Evolutionary conservation across 169 alveolate species (phyloP).

Genomic region (Eimeria tenella): DNA sequence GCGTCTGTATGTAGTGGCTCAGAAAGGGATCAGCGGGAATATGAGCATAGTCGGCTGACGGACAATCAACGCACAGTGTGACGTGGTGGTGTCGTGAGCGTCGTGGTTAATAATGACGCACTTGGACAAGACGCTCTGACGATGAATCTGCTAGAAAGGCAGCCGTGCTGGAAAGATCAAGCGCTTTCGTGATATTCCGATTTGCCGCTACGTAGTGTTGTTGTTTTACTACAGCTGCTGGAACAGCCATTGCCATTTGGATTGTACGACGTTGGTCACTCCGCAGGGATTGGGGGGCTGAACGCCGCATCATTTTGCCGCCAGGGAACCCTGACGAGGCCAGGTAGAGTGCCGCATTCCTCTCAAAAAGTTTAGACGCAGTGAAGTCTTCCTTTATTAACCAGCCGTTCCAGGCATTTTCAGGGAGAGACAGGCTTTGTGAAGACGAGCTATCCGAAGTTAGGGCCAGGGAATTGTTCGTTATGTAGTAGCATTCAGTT

Average conservation of each 20-base stretch:
- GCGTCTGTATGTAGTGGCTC: background rate
- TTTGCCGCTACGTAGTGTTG: conserved; percentile 67
- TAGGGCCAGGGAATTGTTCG: conserved; percentile 50
- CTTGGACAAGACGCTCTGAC: conserved; percentile 76
- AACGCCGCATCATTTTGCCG: conserved; percentile 14
- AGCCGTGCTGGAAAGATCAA: conserved; percentile 67
- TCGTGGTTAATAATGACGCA: conserved; percentile 22
- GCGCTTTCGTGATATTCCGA: conserved; percentile 73
- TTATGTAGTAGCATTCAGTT: conserved; percentile 68
- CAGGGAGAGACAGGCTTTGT: conserved; percentile 36
- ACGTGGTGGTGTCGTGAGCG: background rate
- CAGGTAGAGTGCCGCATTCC: conserved; percentile 48
- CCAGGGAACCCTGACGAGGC: conserved; percentile 55
- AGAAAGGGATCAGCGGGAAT: background rate
- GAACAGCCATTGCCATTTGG: conserved; percentile 44
- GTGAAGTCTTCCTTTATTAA: conserved; percentile 65
- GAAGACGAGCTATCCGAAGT: conserved; percentile 13
- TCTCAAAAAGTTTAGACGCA: conserved; percentile 77
- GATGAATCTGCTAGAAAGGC: conserved; percentile 69
- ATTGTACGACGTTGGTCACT: conserved; percentile 8
- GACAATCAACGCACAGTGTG: background rate
- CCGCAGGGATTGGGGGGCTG: background rate
- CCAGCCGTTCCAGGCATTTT: conserved; percentile 62
- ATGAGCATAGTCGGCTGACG: background rate
- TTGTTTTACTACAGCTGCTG: conserved; percentile 78